Evolutionary conservation across 2,329 filamentous ascomycete species (phyloP).

Genomic region (Colletotrichum sp.): DNA sequence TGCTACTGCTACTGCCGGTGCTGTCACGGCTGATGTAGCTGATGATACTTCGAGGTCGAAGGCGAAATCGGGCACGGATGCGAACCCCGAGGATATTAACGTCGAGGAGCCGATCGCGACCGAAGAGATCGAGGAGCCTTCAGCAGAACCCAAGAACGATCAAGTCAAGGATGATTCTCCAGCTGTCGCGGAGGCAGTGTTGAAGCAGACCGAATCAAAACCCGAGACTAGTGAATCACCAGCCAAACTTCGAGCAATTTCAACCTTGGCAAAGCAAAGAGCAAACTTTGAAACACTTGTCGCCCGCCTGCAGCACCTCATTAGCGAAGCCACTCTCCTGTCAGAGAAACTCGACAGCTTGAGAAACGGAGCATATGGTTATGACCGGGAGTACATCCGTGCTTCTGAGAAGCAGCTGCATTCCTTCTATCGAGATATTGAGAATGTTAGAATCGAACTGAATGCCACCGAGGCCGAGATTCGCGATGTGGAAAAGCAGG

Average conservation of each 20-base stretch:
- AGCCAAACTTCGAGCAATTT: slow-evolving; percentile 1
- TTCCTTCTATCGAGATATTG: slow-evolving; percentile 34
- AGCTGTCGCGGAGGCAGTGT: background rate
- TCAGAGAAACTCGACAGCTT: slow-evolving; percentile 34
- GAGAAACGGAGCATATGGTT: slow-evolving; percentile 7
- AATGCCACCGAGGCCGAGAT: slow-evolving; percentile 41
- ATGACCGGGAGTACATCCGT: slow-evolving; percentile 24
- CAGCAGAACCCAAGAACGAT: background rate
- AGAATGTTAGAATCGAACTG: slow-evolving; percentile 38
- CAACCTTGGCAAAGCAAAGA: slow-evolving; percentile 33
- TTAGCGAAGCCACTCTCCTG: slow-evolving; percentile 32
- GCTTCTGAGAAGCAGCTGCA: slow-evolving; percentile 33
- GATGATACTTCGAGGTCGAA: background rate
- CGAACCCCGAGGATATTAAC: slow-evolving; percentile 53
- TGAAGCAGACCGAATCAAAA: slow-evolving; percentile 16
- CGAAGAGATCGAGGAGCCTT: slow-evolving; percentile 28
- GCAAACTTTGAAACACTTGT: slow-evolving; percentile 37
- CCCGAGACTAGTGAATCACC: background rate
- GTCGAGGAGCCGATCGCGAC: slow-evolving; percentile 35
- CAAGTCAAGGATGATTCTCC: background rate
- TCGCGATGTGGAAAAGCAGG: slow-evolving; percentile 32
- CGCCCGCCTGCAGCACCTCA: slow-evolving; percentile 35
- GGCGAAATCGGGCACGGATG: background rate
- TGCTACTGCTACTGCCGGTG: background rate
- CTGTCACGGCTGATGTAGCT: background rate